A percentile compares a stretch with the other conserved stretches of the same genome.
These are phyloP conservation scores for Ostreobium quekettii DNA, from an alignment of 139 green algal genomes.

Conservation along the genomic window DNA sequence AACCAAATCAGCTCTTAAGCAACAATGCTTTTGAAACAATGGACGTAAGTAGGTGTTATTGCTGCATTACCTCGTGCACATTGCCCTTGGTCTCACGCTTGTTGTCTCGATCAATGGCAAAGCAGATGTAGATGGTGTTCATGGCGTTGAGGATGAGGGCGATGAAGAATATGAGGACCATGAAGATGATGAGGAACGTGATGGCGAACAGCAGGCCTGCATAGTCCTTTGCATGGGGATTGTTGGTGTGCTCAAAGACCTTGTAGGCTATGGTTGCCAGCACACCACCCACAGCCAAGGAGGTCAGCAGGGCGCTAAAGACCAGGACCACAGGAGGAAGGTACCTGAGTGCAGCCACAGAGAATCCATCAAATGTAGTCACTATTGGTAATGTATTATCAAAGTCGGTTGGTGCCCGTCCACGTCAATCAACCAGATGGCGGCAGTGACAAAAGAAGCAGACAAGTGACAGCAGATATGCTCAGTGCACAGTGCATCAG, in stretches of 20 bases:
- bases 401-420: too few relatives aligned
- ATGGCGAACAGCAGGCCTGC: neutral
- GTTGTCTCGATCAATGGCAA: conserved; percentile 17
- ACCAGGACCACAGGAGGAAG: conserved; percentile 12
- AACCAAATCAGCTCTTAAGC: too few relatives aligned
- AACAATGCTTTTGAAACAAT: too few relatives aligned
- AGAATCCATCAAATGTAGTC: too few relatives aligned
- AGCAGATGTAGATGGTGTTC: conserved; percentile 14
- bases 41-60: too few relatives aligned
- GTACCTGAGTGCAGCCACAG: too few relatives aligned
- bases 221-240: neutral
- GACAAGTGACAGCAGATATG: too few relatives aligned
- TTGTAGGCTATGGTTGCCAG: neutral
- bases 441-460: too few relatives aligned
- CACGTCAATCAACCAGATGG: too few relatives aligned
- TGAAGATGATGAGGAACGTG: conserved; percentile 10
- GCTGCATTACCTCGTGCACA: conserved; percentile 11
- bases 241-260: neutral
- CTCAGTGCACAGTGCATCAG: too few relatives aligned
- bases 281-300: neutral
- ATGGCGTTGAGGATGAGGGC: conserved; percentile 1
- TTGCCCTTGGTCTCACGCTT: conserved; percentile 11
- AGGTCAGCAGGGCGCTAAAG: neutral
- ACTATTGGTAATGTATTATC: too few relatives aligned
- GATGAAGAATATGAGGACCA: conserved; percentile 15